Evolutionary conservation across 192 early-diverging fungal genomes (phyloP).

Genomic region (Gamsiella multidivaricata): DNA sequence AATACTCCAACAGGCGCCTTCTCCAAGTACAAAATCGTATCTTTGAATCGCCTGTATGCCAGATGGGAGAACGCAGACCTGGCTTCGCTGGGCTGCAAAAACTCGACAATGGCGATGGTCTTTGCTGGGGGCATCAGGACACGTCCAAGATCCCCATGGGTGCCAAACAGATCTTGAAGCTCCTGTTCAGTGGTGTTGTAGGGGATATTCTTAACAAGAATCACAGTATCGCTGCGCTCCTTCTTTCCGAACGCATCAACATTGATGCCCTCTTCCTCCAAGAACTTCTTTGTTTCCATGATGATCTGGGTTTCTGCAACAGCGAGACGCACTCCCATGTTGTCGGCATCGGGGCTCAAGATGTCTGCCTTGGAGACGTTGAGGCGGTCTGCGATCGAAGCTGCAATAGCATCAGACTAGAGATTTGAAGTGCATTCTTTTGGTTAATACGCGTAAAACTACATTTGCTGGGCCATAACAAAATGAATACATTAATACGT

Average conservation of each 20-base stretch:
- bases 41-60: slow-evolving; percentile 93
- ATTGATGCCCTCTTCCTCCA: slow-evolving; percentile 77
- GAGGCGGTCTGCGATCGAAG: slow-evolving; percentile 94
- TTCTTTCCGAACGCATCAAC: slow-evolving; percentile 83
- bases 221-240: slow-evolving; percentile 87
- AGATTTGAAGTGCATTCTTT: background rate
- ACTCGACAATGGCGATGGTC: slow-evolving; percentile 96
- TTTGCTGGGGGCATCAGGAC: slow-evolving; percentile 90
- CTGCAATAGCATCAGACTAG: slow-evolving; percentile 90
- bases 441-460: background rate
- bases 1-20: slow-evolving; percentile 91
- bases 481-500: slow-evolving; percentile 30
- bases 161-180: slow-evolving; percentile 82
- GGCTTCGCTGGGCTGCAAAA: slow-evolving; percentile 89
- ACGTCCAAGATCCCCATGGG: slow-evolving; percentile 91
- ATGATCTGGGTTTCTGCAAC: slow-evolving; percentile 98
- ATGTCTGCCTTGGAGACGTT: slow-evolving; percentile 93
- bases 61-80: slow-evolving; percentile 87
- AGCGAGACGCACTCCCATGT: slow-evolving; percentile 92
- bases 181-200: slow-evolving; percentile 85
- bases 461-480: background rate
- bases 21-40: slow-evolving; percentile 92
- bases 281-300: slow-evolving; percentile 92
- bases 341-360: slow-evolving; percentile 85
- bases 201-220: slow-evolving; percentile 97